Conservation (phyloP, 441 rosid genomes). For the Breynia disticha region DNA sequence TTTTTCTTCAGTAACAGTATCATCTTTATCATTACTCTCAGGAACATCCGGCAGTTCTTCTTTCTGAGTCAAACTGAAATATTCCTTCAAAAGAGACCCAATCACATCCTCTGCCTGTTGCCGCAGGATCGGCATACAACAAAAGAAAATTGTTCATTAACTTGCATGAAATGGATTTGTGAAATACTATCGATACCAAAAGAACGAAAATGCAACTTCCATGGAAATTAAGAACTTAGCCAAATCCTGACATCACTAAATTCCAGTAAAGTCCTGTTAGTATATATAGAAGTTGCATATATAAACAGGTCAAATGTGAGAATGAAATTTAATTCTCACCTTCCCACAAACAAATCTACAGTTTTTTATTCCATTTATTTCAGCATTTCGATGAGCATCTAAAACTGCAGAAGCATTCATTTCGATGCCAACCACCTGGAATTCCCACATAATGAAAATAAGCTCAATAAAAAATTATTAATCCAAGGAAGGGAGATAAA, state of each 20-base stretch:
- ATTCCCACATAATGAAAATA: slow-evolving; percentile 2
- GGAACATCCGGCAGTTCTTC: slow-evolving; percentile 27
- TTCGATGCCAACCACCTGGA: slow-evolving; percentile 79
- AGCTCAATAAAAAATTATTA: slow-evolving; percentile 5
- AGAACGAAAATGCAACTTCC: background rate
- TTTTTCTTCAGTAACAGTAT: slow-evolving; percentile 22
- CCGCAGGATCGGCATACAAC: slow-evolving; percentile 1
- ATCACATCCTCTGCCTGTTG: slow-evolving; percentile 88
- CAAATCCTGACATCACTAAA: background rate
- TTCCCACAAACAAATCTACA: slow-evolving; percentile 82
- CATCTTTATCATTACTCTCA: slow-evolving; percentile 23
- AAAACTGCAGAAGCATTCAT: slow-evolving; percentile 91
- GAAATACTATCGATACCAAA: background rate
- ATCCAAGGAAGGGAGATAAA: background rate
- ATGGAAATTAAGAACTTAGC: too few species aligned
- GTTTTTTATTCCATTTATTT: slow-evolving; percentile 77
- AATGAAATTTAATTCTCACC: slow-evolving; percentile 33
- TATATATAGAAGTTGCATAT: too few species aligned
- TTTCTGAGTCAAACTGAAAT: slow-evolving; percentile 34
- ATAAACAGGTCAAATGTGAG: too few species aligned
- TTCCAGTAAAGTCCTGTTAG: background rate
- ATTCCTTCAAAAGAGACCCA: slow-evolving; percentile 68
- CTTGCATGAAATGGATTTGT: background rate
- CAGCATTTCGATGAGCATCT: slow-evolving; percentile 84
- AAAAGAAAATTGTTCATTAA: background rate